These are phyloP conservation scores for Sporopachydermia cereana DNA, from an alignment of 1,139 yeast genomes.

Conservation along the genomic window DNA sequence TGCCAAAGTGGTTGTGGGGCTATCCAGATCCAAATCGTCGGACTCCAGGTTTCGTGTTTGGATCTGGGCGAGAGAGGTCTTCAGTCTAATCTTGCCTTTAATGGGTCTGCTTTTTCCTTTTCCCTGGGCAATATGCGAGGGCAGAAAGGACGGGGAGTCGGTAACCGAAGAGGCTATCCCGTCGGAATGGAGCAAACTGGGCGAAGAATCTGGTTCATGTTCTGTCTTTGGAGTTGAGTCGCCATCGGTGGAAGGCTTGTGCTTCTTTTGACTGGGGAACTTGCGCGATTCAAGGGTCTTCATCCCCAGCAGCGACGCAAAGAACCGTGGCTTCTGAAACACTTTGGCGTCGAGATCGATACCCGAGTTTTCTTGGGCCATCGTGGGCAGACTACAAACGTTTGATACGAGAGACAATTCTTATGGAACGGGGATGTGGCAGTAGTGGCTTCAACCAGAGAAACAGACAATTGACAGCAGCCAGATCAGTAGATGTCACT, in stretches of 20 bases:
- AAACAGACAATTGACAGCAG: too few relatives aligned
- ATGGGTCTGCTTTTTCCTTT: conserved; percentile 3
- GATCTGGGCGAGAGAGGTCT: neutral
- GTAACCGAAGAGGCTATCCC: neutral
- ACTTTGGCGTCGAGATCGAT: neutral
- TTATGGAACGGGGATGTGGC: too few relatives aligned
- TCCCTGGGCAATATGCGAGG: neutral
- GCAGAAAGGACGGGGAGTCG: conserved; percentile 2
- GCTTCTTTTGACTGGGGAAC: neutral
- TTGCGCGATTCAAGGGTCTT: neutral
- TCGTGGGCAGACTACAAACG: too few relatives aligned
- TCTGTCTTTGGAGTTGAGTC: neutral
- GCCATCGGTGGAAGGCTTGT: neutral
- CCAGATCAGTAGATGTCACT: too few relatives aligned
- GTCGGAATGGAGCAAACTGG: neutral
- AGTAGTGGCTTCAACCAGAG: too few relatives aligned
- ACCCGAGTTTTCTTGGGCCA: neutral
- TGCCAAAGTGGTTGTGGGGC: conserved; percentile 34
- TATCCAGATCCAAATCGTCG: conserved; percentile 5
- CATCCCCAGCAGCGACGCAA: neutral
- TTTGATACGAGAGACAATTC: too few relatives aligned
- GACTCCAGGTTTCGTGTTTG: neutral
- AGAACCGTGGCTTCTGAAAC: neutral
- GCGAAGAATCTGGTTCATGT: neutral
- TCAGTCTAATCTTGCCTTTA: neutral